A percentile compares a stretch with the other conserved stretches of the same genome.
Evolutionary conservation across 768 basidiomycete species (phyloP).

Genomic region (Termitomyces eurrhizus): DNA sequence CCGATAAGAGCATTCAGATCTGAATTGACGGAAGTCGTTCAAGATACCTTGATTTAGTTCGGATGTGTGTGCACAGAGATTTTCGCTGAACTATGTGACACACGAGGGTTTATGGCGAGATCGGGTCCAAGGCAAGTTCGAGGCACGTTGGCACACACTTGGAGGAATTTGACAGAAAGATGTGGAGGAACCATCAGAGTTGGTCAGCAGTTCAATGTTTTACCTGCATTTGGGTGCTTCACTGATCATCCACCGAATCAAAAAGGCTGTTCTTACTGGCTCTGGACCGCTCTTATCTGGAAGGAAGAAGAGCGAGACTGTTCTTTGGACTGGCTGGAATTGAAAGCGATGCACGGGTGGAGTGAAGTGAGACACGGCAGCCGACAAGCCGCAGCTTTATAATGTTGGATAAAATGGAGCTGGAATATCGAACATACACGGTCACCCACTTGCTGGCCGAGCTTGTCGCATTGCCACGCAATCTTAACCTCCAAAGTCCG

Average conservation of each 20-base stretch:
- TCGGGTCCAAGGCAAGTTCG: background rate
- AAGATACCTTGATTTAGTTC: background rate
- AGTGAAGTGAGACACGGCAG: slow-evolving; percentile 9
- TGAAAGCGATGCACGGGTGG: slow-evolving; percentile 3
- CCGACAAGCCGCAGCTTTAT: slow-evolving; percentile 9
- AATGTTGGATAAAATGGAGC: slow-evolving; percentile 12
- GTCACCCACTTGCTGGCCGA: slow-evolving; percentile 5
- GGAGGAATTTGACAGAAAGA: background rate
- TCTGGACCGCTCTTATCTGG: background rate
- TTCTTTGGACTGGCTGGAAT: background rate
- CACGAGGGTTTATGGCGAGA: background rate
- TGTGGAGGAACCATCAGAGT: background rate
- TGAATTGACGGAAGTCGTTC: background rate
- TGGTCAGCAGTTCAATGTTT: background rate
- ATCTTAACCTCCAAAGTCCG: background rate
- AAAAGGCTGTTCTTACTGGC: no score
- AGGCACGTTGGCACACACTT: background rate
- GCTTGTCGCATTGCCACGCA: background rate
- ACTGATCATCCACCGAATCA: no score
- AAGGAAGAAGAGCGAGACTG: background rate
- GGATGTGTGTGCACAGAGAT: background rate
- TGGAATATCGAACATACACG: background rate
- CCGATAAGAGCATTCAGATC: background rate
- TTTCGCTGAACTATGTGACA: background rate
- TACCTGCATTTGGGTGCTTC: no score